phyloP scores from a whole-genome alignment of 2,329 filamentous ascomycete species.

The Ceratocystis cacaofunesta region DNA sequence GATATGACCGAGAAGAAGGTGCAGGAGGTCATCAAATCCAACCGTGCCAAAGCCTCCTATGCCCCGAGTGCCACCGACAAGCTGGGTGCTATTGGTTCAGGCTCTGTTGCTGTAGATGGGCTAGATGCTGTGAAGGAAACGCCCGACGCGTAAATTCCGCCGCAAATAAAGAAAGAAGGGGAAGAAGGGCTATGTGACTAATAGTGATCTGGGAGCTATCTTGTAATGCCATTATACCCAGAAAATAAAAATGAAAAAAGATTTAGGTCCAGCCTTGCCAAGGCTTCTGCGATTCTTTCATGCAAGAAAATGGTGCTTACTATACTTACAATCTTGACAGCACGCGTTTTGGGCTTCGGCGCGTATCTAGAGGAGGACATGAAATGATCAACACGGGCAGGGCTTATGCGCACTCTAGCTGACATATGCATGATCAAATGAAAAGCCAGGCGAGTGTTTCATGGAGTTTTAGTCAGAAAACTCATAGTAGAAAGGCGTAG shows the following conservation, averaged over 20 bases:
- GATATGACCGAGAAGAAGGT: constrained; percentile 74
- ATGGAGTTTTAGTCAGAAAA: neutral
- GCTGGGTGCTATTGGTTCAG: constrained; percentile 17
- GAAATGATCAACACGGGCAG: neutral
- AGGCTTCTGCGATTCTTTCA: neutral
- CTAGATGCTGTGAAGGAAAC: constrained; percentile 1
- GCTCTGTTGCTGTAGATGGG: constrained; percentile 18
- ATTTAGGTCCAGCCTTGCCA: neutral
- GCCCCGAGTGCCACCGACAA: constrained; percentile 33
- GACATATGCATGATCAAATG: neutral
- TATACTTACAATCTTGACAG: neutral
- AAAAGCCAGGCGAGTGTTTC: neutral
- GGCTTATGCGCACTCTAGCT: neutral
- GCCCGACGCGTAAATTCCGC: neutral
- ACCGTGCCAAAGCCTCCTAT: constrained; percentile 41
- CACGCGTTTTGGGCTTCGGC: neutral
- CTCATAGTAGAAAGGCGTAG: no score
- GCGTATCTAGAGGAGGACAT: neutral
- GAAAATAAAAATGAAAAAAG: neutral
- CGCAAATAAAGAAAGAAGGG: neutral
- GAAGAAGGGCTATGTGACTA: neutral
- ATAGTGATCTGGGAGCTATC: neutral
- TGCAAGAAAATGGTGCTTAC: neutral
- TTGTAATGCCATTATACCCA: constrained; percentile 1
- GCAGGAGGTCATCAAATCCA: constrained; percentile 65